Evolutionary conservation across 129 eudicot genomes (phyloP).

Genomic region (Pittosporum tobira): DNA sequence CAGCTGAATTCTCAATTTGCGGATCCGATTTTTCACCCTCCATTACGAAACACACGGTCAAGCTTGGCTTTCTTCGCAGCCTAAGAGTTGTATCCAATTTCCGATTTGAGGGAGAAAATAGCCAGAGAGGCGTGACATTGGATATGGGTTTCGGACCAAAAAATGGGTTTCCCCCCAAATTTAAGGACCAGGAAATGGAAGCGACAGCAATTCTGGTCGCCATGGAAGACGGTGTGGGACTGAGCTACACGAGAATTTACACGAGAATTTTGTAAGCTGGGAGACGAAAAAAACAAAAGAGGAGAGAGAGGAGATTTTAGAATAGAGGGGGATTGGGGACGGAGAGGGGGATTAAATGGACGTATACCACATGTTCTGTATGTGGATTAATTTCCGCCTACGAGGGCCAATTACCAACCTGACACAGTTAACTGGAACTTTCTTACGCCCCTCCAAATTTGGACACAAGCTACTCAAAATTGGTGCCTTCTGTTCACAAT

Average conservation of each 20-base stretch:
- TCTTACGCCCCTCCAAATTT: no score
- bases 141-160: slow-evolving; percentile 28
- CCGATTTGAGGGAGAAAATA: slow-evolving; percentile 10
- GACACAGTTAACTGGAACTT: no score
- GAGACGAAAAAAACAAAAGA: background rate
- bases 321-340: slow-evolving; percentile 10
- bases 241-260: no score
- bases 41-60: slow-evolving; percentile 46
- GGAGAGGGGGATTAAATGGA: slow-evolving; percentile 16
- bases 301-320: background rate
- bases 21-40: slow-evolving; percentile 27
- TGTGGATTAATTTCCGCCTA: no score
- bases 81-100: slow-evolving; percentile 13
- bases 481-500: no score
- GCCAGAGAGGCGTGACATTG: slow-evolving; percentile 3
- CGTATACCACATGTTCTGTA: slow-evolving; percentile 49
- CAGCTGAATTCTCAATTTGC: background rate
- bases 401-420: no score
- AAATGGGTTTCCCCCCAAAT: slow-evolving; percentile 21
- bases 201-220: slow-evolving; percentile 50
- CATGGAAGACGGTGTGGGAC: slow-evolving; percentile 21
- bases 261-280: background rate
- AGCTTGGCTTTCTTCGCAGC: slow-evolving; percentile 12
- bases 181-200: slow-evolving; percentile 26
- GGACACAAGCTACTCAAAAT: no score